Base-by-base conservation (phyloP, 345 rosid species). In the Citrus hindsii region DNA sequence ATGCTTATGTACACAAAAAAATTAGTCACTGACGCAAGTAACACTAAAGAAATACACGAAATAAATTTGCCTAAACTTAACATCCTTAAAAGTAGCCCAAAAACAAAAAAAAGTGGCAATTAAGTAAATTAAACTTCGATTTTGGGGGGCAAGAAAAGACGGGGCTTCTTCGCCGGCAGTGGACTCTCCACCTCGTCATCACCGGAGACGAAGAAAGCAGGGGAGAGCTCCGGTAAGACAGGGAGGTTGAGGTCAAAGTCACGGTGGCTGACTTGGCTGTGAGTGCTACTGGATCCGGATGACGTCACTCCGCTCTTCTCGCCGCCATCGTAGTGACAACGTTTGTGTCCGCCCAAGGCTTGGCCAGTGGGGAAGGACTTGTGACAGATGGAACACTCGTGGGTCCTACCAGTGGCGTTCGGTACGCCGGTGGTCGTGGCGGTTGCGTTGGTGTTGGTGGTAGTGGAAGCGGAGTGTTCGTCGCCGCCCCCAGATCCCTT, bases 291-390 rank as follows among this genome's bases (percentile, higher is more conserved):
- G 59, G 94, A 89, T 9, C 94, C 93, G 1, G 91, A 87, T 6
- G 82, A 69, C 6, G 88, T 77, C 69, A 83, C 82, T 59, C 82
- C 84, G 71, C 87, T 86, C 69, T 81, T 77, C 22, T 67, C 74
- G 27, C 83, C 85, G 37, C 92, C 92, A 62, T 91, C 95, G 74
- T 90, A 90, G 89, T 91, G 95, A 70, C 95, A 84, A 30, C 95
- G 85, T 80, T 91, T 91, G 85, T 91, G 95, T 3, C 95, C 95
- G 16, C 95, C 95, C 38, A 91, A 76, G 27, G 95, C 95, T 85
- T 91, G 95, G 9, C 95, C 95, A 25, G 90, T 86, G 16, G 92
- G 84, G 77, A 91, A 91, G 53, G 82, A 72, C 86, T 84, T 90
- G 84, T 90, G 90, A 80, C 95, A 91, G 78, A 90, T 90, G 35